Base-by-base conservation (phyloP, 768 basidiomycete species). In the Mycena venus region DNA sequence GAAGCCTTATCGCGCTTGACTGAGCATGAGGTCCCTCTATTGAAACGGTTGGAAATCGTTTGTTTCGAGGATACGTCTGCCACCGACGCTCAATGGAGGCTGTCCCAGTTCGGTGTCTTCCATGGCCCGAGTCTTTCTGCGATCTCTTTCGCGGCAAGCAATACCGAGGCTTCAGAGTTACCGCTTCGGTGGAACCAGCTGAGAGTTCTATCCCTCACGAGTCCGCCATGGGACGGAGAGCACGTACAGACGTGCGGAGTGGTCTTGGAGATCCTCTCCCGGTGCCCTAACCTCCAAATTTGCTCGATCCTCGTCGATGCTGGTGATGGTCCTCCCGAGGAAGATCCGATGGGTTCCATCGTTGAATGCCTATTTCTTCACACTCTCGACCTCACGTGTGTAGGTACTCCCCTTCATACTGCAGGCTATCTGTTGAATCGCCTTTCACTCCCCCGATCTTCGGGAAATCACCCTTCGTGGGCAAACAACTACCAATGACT, bases 131-230 rank as follows among this genome's bases (percentile, higher is more conserved):
- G 15, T 21, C 25, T 73, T 1, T 53, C 58, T 0, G 25, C 25
- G 0, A 53, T 73, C 25, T 53, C 32, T 14, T 32, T 67, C 12
- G 6, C 19, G n/a, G 56, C 29, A 12, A 34, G 38, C 49, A 44
- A 11, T 7, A 12, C 44, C 8, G 21, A 55, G 19, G n/a, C 58
- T 10, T 10, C 19, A 8, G 32, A 58, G 23, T 25, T 68, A 15
- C 65, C 72, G 1, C 58, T 73, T 17, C 49, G 59, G 3, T 73
- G 65, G 72, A 31, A 14, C 4, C 49, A 60, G 23, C 10, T 73
- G n/a, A 73, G 25, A 6, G 27, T 27, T 8, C 34, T 72, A 6
- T 60, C 44, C 9, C 38, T 69, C 1, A n/a, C n/a, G 56, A 32
- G 21, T 12, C 17, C 29, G 23, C 2, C 56, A 21, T n/a, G 17